phyloP scores from a whole-genome alignment of 2,329 filamentous ascomycete genomes.

The Phyllosticta citribraziliensis region DNA sequence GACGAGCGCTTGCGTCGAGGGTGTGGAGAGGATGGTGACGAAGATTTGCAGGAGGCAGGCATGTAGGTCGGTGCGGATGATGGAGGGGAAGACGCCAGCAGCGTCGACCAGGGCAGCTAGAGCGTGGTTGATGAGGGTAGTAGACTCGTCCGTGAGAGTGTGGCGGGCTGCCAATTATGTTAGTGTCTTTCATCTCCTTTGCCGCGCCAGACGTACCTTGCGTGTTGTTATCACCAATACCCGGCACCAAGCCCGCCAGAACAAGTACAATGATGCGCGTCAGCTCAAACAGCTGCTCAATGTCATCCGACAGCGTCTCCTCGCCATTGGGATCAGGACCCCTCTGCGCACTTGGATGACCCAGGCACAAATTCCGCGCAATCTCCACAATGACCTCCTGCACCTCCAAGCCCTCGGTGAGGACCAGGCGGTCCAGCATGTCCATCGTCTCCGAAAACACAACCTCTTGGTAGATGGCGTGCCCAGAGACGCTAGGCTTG shows the following conservation, averaged over 20 bases:
- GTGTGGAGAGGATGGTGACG: slow-evolving; percentile 80
- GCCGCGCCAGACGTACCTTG: slow-evolving; percentile 17
- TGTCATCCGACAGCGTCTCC: slow-evolving; percentile 83
- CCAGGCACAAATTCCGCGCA: slow-evolving; percentile 77
- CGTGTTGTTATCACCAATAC: slow-evolving; percentile 51
- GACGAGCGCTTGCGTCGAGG: slow-evolving; percentile 76
- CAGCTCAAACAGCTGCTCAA: slow-evolving; percentile 94
- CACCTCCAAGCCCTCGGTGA: slow-evolving; percentile 82
- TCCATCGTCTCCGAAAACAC: slow-evolving; percentile 98
- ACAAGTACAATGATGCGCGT: slow-evolving; percentile 94
- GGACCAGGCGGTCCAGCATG: slow-evolving; percentile 77
- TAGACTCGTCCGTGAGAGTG: slow-evolving; percentile 77
- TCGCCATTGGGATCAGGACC: slow-evolving; percentile 37
- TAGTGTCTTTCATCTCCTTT: slow-evolving; percentile 17
- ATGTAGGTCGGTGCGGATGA: slow-evolving; percentile 93
- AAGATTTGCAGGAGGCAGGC: slow-evolving; percentile 97
- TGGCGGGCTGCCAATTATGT: slow-evolving; percentile 52
- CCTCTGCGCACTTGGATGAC: slow-evolving; percentile 78
- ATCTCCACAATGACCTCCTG: slow-evolving; percentile 92
- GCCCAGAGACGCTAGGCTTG: slow-evolving; percentile 85
- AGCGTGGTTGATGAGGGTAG: slow-evolving; percentile 67
- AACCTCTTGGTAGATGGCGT: slow-evolving; percentile 91
- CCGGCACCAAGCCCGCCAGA: slow-evolving; percentile 76
- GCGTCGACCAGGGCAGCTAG: slow-evolving; percentile 87
- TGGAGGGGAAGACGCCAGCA: slow-evolving; percentile 87